A percentile compares a stretch with the other conserved stretches of the same genome.
Evolutionary conservation across 768 basidiomycete genomes (phyloP).

Genomic region (Mycena chlorophos): DNA sequence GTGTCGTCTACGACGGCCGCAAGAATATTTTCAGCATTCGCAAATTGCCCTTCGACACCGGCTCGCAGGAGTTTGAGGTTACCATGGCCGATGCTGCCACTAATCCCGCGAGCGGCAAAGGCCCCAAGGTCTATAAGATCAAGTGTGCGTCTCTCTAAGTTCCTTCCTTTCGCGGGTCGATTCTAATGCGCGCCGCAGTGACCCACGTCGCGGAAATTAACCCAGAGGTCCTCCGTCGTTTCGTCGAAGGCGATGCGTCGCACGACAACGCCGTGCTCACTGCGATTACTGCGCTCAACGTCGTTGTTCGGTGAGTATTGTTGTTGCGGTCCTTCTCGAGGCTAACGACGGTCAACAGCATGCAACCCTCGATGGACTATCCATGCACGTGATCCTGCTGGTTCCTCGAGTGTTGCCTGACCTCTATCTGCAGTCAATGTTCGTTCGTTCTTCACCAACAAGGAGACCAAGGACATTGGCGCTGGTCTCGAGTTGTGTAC

Average conservation of each 20-base stretch:
- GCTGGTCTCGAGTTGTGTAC: conserved; percentile 49
- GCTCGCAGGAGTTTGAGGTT: conserved; percentile 67
- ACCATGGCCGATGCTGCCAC: conserved; percentile 41
- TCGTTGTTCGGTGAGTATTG: conserved; percentile 40
- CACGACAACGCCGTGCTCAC: conserved; percentile 58
- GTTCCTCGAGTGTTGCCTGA: conserved; percentile 26
- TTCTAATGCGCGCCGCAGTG: conserved; percentile 27
- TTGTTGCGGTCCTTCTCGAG: not conserved
- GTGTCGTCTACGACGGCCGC: conserved; percentile 74
- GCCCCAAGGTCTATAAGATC: conserved; percentile 69
- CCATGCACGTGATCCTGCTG: conserved; percentile 32
- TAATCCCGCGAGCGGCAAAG: conserved; percentile 37
- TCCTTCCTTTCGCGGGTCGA: conserved; percentile 22
- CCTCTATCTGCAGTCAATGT: conserved; percentile 39
- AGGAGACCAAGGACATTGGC: conserved; percentile 48
- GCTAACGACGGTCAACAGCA: conserved; percentile 27
- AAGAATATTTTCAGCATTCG: conserved; percentile 72
- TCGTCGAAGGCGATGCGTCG: conserved; percentile 51
- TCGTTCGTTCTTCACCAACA: conserved; percentile 58
- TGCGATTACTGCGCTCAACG: conserved; percentile 59
- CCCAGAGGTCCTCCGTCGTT: conserved; percentile 55
- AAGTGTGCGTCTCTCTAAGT: conserved; percentile 3
- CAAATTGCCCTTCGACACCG: conserved; percentile 55
- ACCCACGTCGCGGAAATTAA: conserved; percentile 60
- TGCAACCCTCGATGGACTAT: conserved; percentile 55